Percentiles rank a stretch among this genome's conserved stretches.
Conservation (phyloP, 1,139 yeast genomes). For the Suhomyces taliae region DNA sequence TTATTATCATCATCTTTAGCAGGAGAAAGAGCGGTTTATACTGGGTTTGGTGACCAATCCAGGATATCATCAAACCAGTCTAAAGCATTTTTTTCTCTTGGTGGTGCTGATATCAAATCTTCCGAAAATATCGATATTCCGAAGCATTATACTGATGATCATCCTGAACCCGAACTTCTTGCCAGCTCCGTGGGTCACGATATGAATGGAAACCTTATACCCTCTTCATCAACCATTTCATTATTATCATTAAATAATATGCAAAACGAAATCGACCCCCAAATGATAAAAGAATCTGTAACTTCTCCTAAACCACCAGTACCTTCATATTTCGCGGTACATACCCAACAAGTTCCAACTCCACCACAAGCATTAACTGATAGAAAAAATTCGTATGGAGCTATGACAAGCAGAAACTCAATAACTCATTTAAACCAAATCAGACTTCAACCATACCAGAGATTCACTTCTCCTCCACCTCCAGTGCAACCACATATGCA, state of each 20-base stretch:
- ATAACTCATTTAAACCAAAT: constrained; percentile 33
- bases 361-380: constrained; percentile 17
- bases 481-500: constrained; percentile 7
- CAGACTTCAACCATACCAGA: constrained; percentile 40
- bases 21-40: constrained; percentile 14
- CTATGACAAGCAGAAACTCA: constrained; percentile 31
- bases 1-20: constrained; percentile 31
- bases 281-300: constrained; percentile 1
- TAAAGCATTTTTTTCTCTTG: constrained; percentile 9
- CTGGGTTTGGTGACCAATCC: not conserved
- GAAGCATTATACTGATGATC: constrained; percentile 30
- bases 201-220: constrained; percentile 48
- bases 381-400: constrained; percentile 25
- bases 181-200: constrained; percentile 58
- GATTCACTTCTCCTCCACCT: constrained; percentile 33
- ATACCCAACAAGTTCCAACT: constrained; percentile 6
- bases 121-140: constrained; percentile 4
- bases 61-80: not conserved
- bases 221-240: constrained; percentile 56
- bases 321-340: not conserved
- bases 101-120: constrained; percentile 1
- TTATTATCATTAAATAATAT: constrained; percentile 44
- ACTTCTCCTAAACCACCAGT: constrained; percentile 5
- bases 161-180: constrained; percentile 53
- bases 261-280: constrained; percentile 11